Percentiles rank a stretch among this genome's conserved stretches.
Conservation (phyloP, 371 early-diverging fungal genomes). For the Dichotomocladium elegans region DNA sequence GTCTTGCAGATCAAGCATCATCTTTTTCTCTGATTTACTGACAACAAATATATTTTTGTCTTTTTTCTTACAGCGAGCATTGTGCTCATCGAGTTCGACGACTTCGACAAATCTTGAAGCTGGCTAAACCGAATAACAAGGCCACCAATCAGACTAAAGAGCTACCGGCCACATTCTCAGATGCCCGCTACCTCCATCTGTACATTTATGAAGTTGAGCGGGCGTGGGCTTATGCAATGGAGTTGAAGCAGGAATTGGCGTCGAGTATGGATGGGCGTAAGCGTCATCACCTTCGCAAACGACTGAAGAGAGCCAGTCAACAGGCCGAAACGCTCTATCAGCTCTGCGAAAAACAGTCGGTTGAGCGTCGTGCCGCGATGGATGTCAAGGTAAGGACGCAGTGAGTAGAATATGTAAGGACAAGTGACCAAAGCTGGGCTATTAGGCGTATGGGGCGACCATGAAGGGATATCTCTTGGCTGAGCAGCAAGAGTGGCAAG, state of each 20-base stretch:
- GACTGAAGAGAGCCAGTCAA: constrained; percentile 62
- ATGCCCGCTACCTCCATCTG: constrained; percentile 57
- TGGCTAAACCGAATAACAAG: constrained; percentile 57
- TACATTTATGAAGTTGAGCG: constrained; percentile 70
- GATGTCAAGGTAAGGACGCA: constrained; percentile 54
- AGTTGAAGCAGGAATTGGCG: constrained; percentile 60
- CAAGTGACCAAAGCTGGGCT: background rate
- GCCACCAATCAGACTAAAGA: constrained; percentile 42
- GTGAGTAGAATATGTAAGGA: background rate
- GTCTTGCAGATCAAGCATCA: background rate
- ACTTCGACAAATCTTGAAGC: constrained; percentile 55
- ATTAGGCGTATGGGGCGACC: constrained; percentile 64
- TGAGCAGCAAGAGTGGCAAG: constrained; percentile 71
- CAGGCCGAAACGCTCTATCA: constrained; percentile 46
- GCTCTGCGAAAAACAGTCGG: constrained; percentile 50
- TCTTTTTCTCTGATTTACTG: background rate
- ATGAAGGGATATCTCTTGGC: constrained; percentile 67
- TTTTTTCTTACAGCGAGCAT: constrained; percentile 42
- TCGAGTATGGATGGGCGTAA: constrained; percentile 63
- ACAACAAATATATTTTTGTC: background rate
- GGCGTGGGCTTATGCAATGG: constrained; percentile 81
- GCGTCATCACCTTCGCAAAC: constrained; percentile 60
- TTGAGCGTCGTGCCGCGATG: constrained; percentile 52
- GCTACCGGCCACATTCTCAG: constrained; percentile 41
- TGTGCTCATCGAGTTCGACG: constrained; percentile 68